Evolutionary conservation across 169 alveolate genomes (phyloP), one percentile per base, ranked within the genome.

Genomic region (Eimeria falciformis): DNA sequence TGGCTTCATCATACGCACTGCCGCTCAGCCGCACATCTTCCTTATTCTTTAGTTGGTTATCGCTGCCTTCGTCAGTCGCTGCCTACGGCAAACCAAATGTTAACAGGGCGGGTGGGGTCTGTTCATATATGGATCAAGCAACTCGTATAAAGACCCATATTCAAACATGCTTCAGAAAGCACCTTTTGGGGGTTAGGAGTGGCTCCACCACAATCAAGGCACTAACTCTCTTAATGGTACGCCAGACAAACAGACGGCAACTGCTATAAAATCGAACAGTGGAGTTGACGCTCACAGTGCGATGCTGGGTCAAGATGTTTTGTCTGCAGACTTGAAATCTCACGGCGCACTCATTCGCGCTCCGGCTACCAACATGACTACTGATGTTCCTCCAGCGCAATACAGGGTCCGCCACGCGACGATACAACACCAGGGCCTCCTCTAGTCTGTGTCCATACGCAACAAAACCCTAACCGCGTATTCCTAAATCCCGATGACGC

Each of bases 401-500:
- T 5, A 55, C 75, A 4, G 92, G 94, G 29, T 89, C 93, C 43
- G 53, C 89, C 5, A 90, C 90, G 25, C 91, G 71, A 17, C 94
- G 79, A 45, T 81, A 93, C 90, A 56, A 29, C 50, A 79, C 93
- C 75, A 93, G 62, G 58, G 94, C 95, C 25, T 93, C 93, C 65
- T 89, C 95, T 27, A 93, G 86, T 53, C 94, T 93, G 85, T 21
- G 23, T 29, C 53, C 37, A 45, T 29, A 29, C 27, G 46, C 25
- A 50, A n/a, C n/a, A n/a, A n/a, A n/a, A n/a, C n/a, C n/a, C n/a
- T n/a, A n/a, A n/a, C n/a, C n/a, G n/a, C n/a, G n/a, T n/a, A n/a
- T n/a, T n/a, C n/a, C n/a, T n/a, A n/a, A n/a, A n/a, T n/a, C n/a
- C n/a, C n/a, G n/a, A n/a, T n/a, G n/a, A n/a, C n/a, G n/a, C n/a